These are phyloP conservation scores for Phytophthora chlamydospora DNA, from an alignment of 352 stramenopile species.

Conservation along the genomic window DNA sequence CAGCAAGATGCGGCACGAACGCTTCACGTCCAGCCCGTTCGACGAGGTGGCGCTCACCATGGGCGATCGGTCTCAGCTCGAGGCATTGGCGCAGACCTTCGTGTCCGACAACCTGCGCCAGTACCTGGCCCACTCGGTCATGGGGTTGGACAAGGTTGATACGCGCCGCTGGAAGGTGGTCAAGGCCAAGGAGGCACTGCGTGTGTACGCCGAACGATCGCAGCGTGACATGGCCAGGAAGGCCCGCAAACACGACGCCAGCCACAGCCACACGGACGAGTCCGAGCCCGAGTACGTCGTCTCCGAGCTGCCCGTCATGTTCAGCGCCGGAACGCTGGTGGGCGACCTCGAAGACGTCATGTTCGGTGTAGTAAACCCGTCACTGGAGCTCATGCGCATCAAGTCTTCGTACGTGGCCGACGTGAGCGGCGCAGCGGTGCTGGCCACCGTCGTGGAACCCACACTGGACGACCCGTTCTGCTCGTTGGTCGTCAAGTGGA, in stretches of 20 bases:
- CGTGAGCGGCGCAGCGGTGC: slow-evolving; percentile 41
- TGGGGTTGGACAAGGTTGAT: slow-evolving; percentile 40
- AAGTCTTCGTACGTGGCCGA: slow-evolving; percentile 55
- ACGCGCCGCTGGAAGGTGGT: slow-evolving; percentile 38
- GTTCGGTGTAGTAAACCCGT: slow-evolving; percentile 44
- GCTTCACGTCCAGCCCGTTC: slow-evolving; percentile 35
- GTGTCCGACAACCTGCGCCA: slow-evolving; percentile 44
- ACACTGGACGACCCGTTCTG: slow-evolving; percentile 60
- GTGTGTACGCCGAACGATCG: slow-evolving; percentile 37
- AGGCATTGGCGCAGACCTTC: slow-evolving; percentile 34
- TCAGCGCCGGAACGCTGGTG: slow-evolving; percentile 37
- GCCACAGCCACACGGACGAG: slow-evolving; percentile 7
- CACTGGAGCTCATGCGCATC: slow-evolving; percentile 43
- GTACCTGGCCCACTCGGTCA: slow-evolving; percentile 40
- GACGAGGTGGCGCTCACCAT: slow-evolving; percentile 30
- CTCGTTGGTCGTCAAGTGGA: slow-evolving; percentile 46
- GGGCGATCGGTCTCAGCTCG: slow-evolving; percentile 29
- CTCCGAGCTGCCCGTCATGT: slow-evolving; percentile 32
- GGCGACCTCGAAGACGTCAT: slow-evolving; percentile 47
- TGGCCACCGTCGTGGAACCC: slow-evolving; percentile 47
- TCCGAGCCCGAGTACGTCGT: slow-evolving; percentile 20
- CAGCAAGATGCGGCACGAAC: slow-evolving; percentile 18
- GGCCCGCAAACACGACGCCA: slow-evolving; percentile 21
- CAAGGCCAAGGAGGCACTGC: slow-evolving; percentile 35
- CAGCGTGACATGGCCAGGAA: slow-evolving; percentile 32